Conservation (phyloP, 2,329 filamentous ascomycete genomes). For the Parastagonospora avenae region DNA sequence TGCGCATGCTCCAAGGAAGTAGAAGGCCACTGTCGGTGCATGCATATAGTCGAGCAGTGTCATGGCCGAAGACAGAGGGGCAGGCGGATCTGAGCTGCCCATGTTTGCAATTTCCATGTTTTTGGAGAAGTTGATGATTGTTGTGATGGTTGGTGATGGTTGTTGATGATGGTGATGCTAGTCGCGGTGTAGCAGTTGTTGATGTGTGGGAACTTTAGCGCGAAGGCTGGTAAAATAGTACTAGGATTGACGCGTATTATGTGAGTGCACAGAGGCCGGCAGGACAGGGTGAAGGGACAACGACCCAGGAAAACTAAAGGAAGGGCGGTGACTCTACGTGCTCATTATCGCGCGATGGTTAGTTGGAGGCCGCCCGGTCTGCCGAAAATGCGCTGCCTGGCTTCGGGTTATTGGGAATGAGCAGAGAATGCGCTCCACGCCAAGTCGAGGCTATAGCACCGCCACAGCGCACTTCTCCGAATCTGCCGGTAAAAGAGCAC, state of each 20-base stretch:
- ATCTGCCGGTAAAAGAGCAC: slow-evolving; percentile 7
- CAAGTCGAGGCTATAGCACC: slow-evolving; percentile 16
- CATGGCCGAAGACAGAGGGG: slow-evolving; percentile 27
- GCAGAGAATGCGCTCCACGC: slow-evolving; percentile 4
- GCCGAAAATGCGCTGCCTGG: slow-evolving; percentile 1
- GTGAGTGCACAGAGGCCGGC: neutral
- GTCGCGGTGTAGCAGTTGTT: no score
- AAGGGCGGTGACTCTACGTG: slow-evolving; percentile 1
- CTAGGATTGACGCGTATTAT: neutral
- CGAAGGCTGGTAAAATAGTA: neutral
- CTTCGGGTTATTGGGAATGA: slow-evolving; percentile 2
- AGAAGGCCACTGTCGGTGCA: slow-evolving; percentile 37
- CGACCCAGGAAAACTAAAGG: neutral
- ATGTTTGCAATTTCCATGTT: slow-evolving; percentile 12
- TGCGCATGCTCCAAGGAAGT: slow-evolving; percentile 32
- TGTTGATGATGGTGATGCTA: neutral
- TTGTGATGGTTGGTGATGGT: neutral
- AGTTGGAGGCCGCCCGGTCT: neutral
- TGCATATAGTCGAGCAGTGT: slow-evolving; percentile 41
- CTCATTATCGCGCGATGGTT: neutral
- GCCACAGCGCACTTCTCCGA: slow-evolving; percentile 15
- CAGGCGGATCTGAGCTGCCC: slow-evolving; percentile 7
- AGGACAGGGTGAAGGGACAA: neutral
- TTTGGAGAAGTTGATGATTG: neutral
- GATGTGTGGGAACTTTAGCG: no score